Percentiles rank a stretch among this genome's conserved stretches.
These are phyloP conservation scores for Rhizomucor pusillus DNA, from an alignment of 371 early-diverging fungal genomes.

Conservation along the genomic window DNA sequence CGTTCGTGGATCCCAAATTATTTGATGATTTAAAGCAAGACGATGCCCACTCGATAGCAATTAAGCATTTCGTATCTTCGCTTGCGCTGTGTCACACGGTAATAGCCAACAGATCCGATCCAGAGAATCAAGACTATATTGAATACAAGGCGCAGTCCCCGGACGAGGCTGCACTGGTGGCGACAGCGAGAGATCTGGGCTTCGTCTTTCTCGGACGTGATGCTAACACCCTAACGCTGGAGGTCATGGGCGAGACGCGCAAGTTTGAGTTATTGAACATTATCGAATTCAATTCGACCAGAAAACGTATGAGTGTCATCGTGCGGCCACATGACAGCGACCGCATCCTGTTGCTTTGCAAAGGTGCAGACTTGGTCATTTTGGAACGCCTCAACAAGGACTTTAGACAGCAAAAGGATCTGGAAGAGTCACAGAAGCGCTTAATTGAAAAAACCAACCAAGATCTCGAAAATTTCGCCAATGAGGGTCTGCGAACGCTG, in stretches of 20 bases:
- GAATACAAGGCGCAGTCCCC: constrained; percentile 92
- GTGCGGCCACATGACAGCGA: constrained; percentile 63
- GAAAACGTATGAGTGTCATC: constrained; percentile 88
- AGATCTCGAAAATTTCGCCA: constrained; percentile 75
- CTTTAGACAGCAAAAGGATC: constrained; percentile 39
- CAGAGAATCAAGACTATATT: constrained; percentile 43
- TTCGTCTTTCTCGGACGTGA: constrained; percentile 78
- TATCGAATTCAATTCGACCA: constrained; percentile 79
- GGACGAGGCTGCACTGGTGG: constrained; percentile 92
- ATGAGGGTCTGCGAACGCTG: constrained; percentile 85
- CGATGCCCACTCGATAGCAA: constrained; percentile 54
- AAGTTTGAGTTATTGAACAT: constrained; percentile 65
- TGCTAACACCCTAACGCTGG: constrained; percentile 56
- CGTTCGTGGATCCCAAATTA: constrained; percentile 43
- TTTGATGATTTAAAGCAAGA: constrained; percentile 39
- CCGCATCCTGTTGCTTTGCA: constrained; percentile 81
- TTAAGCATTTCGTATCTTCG: constrained; percentile 71
- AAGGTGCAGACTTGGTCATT: constrained; percentile 96
- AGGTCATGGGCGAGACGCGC: constrained; percentile 67
- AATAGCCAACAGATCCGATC: constrained; percentile 50
- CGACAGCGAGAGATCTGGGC: constrained; percentile 87
- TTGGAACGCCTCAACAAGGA: constrained; percentile 70
- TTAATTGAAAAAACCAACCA: constrained; percentile 24
- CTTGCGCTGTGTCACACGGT: constrained; percentile 81
- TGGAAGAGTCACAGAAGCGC: constrained; percentile 38